Evolutionary conservation across 441 rosid species (phyloP), one percentile per base, ranked within the genome.

Genomic region (Brassica balearica): DNA sequence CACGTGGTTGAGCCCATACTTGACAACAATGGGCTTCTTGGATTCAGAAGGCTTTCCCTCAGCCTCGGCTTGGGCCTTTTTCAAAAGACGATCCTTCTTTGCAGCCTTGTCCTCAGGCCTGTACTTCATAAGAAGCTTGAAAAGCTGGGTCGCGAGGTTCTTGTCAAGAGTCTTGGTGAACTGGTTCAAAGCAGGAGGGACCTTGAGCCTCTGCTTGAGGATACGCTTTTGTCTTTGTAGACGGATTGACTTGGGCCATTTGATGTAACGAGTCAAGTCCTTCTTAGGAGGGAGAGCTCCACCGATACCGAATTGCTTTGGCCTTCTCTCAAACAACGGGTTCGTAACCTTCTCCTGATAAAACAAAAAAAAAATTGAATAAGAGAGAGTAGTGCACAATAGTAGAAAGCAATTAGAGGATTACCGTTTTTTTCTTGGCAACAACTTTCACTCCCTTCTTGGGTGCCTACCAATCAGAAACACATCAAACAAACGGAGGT

Each of bases 251-350:
- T 93, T 88, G 0, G 95, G 98, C 88, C 89, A 90, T 81, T 91
- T 91, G 46, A 93, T 93, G 4, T 87, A 91, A 0, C 95, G 85
- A 19, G 88, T 86, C 79, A 91, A 62, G 55, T 90, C 95, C 85
- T 86, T 93, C 84, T 91, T 91, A 0, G 98, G 98, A 15, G 98
- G 95, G 53, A 91, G 66, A 9, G 94, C 95, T n/a, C 95, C 97
- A 25, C 97, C 97, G 5, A 93, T 93, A 5, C 98, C 97, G 19
- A 93, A 93, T 82, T 90, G 96, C 85, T 87, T 90, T 0, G 92
- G 93, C 2, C 95, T 78, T 84, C 88, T 93, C 88, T 93, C 96
- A 58, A 93, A 93, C 85, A 93, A 76, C 0, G 97, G 95, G 53
- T 93, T 91, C 29, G 81, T 86, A 3, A 88, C 92, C 88, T 89